Evolutionary conservation across 1,284 basidiomycete genomes (phyloP), one percentile per base, ranked within the genome.

Genomic region (Thelephora terrestris): DNA sequence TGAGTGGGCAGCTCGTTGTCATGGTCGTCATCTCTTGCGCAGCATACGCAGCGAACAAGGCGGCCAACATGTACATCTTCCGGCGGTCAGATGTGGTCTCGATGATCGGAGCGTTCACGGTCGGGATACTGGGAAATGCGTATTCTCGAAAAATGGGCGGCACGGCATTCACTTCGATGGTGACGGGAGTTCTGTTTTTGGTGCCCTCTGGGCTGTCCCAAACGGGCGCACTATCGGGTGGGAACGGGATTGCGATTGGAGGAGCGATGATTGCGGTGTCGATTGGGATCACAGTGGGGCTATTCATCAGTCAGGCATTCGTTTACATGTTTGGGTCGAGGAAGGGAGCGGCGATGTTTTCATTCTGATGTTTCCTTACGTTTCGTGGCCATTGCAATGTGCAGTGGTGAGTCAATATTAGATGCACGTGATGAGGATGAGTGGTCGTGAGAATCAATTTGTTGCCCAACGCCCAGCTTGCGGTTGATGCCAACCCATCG

Each of bases 141-240:
- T 92, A 92, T 63, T 91, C 89, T 49, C 71, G 89, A 48, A 78
- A 80, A 58, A 87, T 90, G 75, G 79, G 84, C n/a, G 90, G 90
- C 9, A 91, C 89, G 4, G 89, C 90, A 21, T 92, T 92, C 65
- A 90, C 88, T 5, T 83, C 83, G 4, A 92, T 91, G 87, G 87
- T 90, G 25, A 85, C 87, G 4, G 90, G 89, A 46, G 87, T 92
- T 14, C 65, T 90, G 54, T 90, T 91, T 67, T 68, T 91, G 52
- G 85, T 91, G 32, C 88, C 87, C 16, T 91, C 88, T 51, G 90
- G 91, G 47, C 75, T 93, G 46, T 88, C 89, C 12, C 86, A 89
- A 62, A 85, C 87, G 1, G 90, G 89, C 51, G 90, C 88, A 47
- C 82, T 79, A 65, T 80, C 76, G 34, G 82, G 71, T 14, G 81